These are phyloP conservation scores for Sphaerulina musiva DNA, from an alignment of 2,329 filamentous ascomycete species.

Conservation along the genomic window DNA sequence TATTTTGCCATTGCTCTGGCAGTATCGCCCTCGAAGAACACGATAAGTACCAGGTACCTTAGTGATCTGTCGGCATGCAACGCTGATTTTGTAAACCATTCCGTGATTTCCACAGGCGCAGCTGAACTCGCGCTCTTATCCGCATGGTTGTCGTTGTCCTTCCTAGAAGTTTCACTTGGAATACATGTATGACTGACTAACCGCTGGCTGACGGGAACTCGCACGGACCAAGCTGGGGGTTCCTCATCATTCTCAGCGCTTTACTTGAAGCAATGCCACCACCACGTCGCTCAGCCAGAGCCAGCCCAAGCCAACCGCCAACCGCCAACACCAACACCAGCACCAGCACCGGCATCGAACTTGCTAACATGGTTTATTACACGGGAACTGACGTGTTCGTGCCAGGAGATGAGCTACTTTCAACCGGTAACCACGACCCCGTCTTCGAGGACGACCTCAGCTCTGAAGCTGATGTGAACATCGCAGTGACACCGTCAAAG, in stretches of 20 bases:
- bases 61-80: too few species aligned
- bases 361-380: not conserved
- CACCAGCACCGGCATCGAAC: not conserved
- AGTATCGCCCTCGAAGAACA: too few species aligned
- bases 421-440: not conserved
- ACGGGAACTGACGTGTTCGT: not conserved
- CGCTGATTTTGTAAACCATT: too few species aligned
- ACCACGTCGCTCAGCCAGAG: not conserved
- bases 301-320: not conserved
- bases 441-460: not conserved
- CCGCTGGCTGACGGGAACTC: too few species aligned
- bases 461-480: not conserved
- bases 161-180: not conserved
- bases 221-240: too few species aligned
- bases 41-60: too few species aligned
- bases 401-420: not conserved
- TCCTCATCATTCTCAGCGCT: not conserved
- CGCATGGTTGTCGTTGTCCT: too few species aligned
- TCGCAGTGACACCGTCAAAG: not conserved
- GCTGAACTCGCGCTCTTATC: too few species aligned
- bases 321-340: not conserved
- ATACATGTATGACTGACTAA: too few species aligned
- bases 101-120: too few species aligned
- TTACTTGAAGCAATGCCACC: not conserved
- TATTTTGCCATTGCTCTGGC: too few species aligned